Evolutionary conservation across 257 asterid genomes (phyloP).

Genomic region (Gardenia jasminoides): DNA sequence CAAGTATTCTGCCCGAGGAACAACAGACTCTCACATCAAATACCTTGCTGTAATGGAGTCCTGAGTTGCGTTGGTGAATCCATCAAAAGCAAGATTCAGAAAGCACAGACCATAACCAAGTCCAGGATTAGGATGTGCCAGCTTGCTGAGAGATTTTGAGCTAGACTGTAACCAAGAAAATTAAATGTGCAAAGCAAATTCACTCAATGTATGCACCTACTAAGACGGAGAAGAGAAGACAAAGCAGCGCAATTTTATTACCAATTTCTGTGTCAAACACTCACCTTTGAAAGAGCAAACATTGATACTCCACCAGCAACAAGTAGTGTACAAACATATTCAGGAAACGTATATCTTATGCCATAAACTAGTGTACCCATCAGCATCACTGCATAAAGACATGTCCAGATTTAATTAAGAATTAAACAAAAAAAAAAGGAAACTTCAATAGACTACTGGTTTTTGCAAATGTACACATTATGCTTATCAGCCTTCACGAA

Average conservation of each 20-base stretch:
- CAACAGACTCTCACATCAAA: background rate
- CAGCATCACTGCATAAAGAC: conserved; percentile 80
- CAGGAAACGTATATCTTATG: conserved; percentile 79
- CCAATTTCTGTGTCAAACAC: background rate
- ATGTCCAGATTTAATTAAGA: background rate
- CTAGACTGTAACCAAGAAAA: conserved; percentile 62
- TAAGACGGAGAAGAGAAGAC: background rate
- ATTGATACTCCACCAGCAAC: conserved; percentile 97
- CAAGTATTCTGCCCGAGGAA: background rate
- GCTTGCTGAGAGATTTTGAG: conserved; percentile 87
- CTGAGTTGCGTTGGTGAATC: conserved; percentile 99
- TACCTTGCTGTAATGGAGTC: conserved; percentile 88
- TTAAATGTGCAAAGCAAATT: conserved; percentile 1
- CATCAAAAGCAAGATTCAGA: conserved; percentile 93
- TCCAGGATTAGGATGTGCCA: conserved; percentile 91
- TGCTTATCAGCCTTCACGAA: background rate
- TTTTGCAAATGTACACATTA: background rate
- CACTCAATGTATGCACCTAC: background rate
- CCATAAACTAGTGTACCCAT: conserved; percentile 97
- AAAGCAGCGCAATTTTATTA: background rate
- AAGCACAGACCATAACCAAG: conserved; percentile 91
- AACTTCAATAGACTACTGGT: background rate
- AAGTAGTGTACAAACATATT: conserved; percentile 82
- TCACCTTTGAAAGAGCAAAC: conserved; percentile 91
- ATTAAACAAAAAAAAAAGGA: background rate